These are phyloP conservation scores for Pneumocystis wakefieldiae DNA, from an alignment of 1,139 yeast genomes.

Conservation along the genomic window DNA sequence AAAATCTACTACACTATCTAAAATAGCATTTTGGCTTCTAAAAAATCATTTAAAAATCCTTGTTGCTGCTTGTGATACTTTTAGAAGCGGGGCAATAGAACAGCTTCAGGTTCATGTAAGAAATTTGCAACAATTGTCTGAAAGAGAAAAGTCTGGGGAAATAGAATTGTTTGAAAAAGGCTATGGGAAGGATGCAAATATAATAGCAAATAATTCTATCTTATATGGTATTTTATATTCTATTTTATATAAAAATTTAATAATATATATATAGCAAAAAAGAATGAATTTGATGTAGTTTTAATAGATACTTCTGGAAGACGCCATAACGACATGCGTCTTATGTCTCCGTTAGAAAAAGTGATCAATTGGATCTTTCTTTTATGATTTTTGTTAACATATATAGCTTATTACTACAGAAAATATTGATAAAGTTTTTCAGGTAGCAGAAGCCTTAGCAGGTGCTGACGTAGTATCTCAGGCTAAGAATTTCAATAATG, in stretches of 20 bases:
- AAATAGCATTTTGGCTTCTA: conserved; percentile 85
- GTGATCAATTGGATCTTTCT: neutral
- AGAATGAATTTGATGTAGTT: conserved; percentile 62
- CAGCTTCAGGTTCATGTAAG: conserved; percentile 88
- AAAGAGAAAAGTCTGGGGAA: conserved; percentile 33
- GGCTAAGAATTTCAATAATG: conserved; percentile 81
- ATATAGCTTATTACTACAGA: conserved; percentile 73
- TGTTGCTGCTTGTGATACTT: conserved; percentile 95
- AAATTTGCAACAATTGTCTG: conserved; percentile 51
- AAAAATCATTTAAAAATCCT: conserved; percentile 78
- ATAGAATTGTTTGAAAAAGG: conserved; percentile 88
- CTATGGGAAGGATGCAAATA: conserved; percentile 92
- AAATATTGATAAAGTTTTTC: conserved; percentile 84
- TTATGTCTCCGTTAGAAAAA: conserved; percentile 90
- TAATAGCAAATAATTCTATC: conserved; percentile 88
- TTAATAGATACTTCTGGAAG: conserved; percentile 96
- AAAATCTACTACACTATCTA: conserved; percentile 86
- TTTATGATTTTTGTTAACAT: neutral
- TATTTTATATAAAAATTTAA: neutral
- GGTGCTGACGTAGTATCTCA: conserved; percentile 96
- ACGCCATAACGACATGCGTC: conserved; percentile 84
- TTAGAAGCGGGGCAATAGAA: conserved; percentile 95
- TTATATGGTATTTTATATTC: conserved; percentile 36
- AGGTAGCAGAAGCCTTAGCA: conserved; percentile 97
- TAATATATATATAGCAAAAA: conserved; percentile 21